A percentile compares a stretch with the other conserved stretches of the same genome.
Evolutionary conservation across 106 monocot species (phyloP).

Genomic region (Dendrobium catenatum): DNA sequence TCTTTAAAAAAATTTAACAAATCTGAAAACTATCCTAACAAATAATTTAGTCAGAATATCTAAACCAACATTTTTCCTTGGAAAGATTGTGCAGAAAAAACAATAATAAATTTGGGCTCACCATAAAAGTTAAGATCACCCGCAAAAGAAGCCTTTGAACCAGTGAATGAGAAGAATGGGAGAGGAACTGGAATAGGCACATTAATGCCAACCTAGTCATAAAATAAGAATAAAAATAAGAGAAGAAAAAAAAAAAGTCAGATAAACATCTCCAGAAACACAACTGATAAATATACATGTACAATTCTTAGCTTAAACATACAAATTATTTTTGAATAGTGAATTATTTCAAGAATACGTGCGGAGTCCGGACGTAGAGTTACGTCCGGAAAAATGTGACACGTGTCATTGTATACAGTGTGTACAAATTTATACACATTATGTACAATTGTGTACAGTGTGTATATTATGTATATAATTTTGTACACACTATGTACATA

Average conservation of each 20-base stretch:
- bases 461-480: no score
- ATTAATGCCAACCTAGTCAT: slow-evolving; percentile 75
- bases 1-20: no score
- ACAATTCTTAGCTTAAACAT: not conserved
- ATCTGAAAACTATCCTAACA: no score
- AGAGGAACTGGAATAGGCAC: slow-evolving; percentile 97
- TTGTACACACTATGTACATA: no score
- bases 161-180: slow-evolving; percentile 99
- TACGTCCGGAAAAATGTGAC: no score
- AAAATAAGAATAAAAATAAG: not conserved
- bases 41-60: not conserved
- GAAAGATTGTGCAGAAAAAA: not conserved
- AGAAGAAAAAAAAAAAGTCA: not conserved
- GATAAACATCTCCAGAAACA: not conserved
- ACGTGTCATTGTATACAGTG: no score
- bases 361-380: no score
- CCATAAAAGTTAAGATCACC: slow-evolving; percentile 94
- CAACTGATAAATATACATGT: not conserved
- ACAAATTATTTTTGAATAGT: not conserved
- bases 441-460: no score
- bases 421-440: no score
- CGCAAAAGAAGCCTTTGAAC: slow-evolving; percentile 93
- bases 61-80: no score
- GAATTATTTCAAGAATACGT: not conserved
- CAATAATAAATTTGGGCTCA: not conserved